Evolutionary conservation across 2,329 filamentous ascomycete genomes (phyloP), one percentile per base, ranked within the genome.

Genomic region (Emmonsia crescens): DNA sequence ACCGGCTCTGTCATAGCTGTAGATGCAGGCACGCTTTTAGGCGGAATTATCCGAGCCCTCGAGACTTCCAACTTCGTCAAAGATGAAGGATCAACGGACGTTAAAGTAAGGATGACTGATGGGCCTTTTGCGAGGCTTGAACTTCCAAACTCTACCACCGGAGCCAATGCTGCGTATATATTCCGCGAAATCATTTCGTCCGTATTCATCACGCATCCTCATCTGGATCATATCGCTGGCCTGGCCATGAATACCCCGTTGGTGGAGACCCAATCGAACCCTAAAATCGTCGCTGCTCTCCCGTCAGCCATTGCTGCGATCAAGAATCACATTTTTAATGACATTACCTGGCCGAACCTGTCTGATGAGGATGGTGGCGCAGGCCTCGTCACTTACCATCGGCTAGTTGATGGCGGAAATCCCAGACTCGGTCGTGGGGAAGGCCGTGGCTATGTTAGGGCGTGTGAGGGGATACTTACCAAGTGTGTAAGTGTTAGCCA

Each of bases 321-420:
- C 75, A 97, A 96, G 73, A 85, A 81, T 0, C 92, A 99, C 75
- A 90, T 99, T 63, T 99, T 99, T 79, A 99, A 99, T 75, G 95
- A 96, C 70, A 79, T 96, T 62, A 96, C 97, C 60, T 99, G 94
- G 94, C 94, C 94, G 0, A 99, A 99, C 68, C 78, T 99, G 46
- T 95, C 91, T 0, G 93, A 99, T 70, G 94, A 99, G 76, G 94
- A 96, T 72, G 91, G 92, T 40, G 94, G 94, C 29, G 92, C 92
- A 3, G 94, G 94, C 0, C 82, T 99, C 33, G 85, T 99, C 40
- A 96, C 91, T 0, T 97, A 96, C 68, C 87, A 91, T 72, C 85
- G 94, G 19, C 80, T 99, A 10, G 87, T 90, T 5, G 92, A 96
- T 71, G 93, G 92, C 12, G 93, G 93, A 2, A 94, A 93, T 63